A percentile compares a stretch with the other conserved stretches of the same genome.
phyloP scores from a whole-genome alignment of 441 rosid species.

The Populus hybrid region DNA sequence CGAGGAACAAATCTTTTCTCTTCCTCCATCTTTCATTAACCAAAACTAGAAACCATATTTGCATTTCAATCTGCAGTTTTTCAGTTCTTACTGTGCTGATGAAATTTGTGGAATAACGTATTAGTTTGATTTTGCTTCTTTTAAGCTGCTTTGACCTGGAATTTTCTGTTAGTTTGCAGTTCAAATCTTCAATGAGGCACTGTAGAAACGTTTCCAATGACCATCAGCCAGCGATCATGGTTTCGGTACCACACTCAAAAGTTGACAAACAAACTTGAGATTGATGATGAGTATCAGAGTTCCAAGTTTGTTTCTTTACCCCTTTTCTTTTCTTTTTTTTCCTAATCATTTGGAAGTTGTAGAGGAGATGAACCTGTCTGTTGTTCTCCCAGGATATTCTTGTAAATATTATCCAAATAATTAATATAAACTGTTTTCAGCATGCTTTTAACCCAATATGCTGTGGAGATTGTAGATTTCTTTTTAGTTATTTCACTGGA shows the following conservation, averaged over 20 bases:
- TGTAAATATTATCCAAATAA: constrained; percentile 3
- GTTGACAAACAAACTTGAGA: background rate
- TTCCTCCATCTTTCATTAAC: background rate
- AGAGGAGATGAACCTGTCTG: constrained; percentile 3
- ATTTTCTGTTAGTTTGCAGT: constrained; percentile 12
- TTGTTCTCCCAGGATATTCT: background rate
- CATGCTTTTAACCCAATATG: no score
- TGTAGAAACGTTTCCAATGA: constrained; percentile 11
- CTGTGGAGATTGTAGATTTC: background rate
- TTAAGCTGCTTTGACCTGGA: constrained; percentile 1
- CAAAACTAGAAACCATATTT: background rate
- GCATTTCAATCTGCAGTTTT: background rate
- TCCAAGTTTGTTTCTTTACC: background rate
- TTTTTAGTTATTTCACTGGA: no score
- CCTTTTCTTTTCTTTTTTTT: background rate
- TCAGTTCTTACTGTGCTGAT: background rate
- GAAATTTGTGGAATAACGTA: background rate
- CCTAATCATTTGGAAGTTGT: background rate
- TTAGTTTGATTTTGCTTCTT: background rate
- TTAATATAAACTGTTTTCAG: background rate
- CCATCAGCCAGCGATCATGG: constrained; percentile 27
- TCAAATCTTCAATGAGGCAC: background rate
- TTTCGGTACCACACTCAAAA: constrained; percentile 32
- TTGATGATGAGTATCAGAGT: background rate
- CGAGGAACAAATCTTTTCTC: background rate